Evolutionary conservation across 108 stramenopile species (phyloP), one percentile per base, ranked within the genome.

Genomic region (Pseudonitzschia pungens): DNA sequence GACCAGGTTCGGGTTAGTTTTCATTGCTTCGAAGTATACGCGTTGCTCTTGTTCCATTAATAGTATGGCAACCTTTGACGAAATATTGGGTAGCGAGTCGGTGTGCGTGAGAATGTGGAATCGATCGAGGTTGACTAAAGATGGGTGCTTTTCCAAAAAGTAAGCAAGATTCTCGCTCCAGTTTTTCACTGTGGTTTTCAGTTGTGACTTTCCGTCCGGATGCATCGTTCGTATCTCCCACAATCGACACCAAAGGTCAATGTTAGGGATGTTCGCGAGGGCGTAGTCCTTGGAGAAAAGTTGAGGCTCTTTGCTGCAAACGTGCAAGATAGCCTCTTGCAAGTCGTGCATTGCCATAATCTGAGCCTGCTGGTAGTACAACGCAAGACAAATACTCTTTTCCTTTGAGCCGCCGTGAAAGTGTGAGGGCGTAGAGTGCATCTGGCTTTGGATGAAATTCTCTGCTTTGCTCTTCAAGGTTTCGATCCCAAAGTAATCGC

Each of bases 401-500:
- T 55, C 54, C 2, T 55, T 55, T 28, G 60, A 40, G 20, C 14
- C 32, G 1, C n/a, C 20, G 0, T 31, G 22, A 0, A 29, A 31
- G 5, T 40, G 31, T 41, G 29, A 14, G 3, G 0, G 7, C 6
- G 12, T 7, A 4, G 12, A 18, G 20, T 40, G 33, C 4, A 62
- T 62, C 15, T n/a, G 8, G 33, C 31, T 62, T 0, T 28, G 32
- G 9, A 62, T 8, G 20, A 31, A 62, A 21, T n/a, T 33, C 60
- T 40, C 27, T 21, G 60, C 60, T 16, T 18, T 2, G 11, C 15
- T 41, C 29, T 33, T 12, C 7, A 62, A 40, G 5, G n/a, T 21
- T 40, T 22, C 36, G 7, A 62, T 62, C n/a, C 60, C 60, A 62
- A 62, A 33, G 31, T 62, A 62, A 0, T 62, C 60, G n/a, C 60